A percentile compares a stretch with the other conserved stretches of the same genome.
phyloP scores from a whole-genome alignment of 768 basidiomycete genomes.

The Astraeus odoratus region DNA sequence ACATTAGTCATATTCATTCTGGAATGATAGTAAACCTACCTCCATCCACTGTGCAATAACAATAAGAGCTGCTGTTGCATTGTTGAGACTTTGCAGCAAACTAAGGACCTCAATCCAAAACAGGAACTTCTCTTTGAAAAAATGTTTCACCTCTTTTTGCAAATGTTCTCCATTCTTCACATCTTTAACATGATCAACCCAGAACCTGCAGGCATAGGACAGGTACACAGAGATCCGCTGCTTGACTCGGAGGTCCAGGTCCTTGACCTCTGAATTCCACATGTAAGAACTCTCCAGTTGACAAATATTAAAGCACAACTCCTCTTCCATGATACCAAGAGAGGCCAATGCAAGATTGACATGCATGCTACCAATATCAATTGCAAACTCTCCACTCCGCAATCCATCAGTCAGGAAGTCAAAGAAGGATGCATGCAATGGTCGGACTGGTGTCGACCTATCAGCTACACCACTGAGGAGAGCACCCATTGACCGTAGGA shows the following conservation, averaged over 20 bases:
- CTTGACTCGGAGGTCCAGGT: background rate
- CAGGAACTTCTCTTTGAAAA: too few relatives aligned
- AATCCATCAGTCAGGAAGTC: constrained; percentile 16
- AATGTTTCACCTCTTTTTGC: background rate
- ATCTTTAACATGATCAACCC: too few relatives aligned
- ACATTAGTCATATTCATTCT: too few relatives aligned
- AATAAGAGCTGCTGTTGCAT: background rate
- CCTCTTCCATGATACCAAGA: background rate
- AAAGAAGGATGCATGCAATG: constrained; percentile 21
- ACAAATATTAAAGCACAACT: too few relatives aligned
- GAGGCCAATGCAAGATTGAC: background rate
- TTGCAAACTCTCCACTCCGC: constrained; percentile 7
- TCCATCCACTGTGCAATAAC: background rate
- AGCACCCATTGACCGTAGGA: background rate
- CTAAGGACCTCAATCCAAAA: background rate
- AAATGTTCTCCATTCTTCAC: background rate
- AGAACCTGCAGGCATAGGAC: background rate
- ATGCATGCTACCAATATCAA: background rate
- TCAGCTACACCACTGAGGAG: constrained; percentile 2
- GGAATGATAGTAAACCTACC: too few relatives aligned
- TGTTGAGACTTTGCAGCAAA: too few relatives aligned
- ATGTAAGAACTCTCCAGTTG: background rate
- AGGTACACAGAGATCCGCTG: background rate
- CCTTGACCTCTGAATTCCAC: background rate
- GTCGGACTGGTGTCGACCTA: constrained; percentile 2